These are phyloP conservation scores for Boletus sp. DNA, from an alignment of 768 basidiomycete species.

Conservation along the genomic window DNA sequence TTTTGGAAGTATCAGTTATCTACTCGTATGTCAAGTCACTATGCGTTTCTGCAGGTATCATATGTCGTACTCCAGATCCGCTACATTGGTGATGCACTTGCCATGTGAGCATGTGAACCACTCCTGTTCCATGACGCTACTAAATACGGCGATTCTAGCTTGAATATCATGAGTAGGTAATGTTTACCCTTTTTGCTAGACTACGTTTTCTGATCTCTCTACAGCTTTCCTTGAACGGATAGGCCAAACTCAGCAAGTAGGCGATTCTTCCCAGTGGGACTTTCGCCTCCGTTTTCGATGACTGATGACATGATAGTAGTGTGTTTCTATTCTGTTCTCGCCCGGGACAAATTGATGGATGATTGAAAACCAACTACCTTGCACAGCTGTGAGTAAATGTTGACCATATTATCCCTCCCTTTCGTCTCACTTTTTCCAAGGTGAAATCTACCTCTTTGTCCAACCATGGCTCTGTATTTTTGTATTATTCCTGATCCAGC, in stretches of 20 bases:
- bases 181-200: background rate
- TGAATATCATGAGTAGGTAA: slow-evolving; percentile 10
- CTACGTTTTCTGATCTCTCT: background rate
- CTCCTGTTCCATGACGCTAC: background rate
- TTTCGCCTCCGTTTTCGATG: background rate
- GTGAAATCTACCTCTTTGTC: slow-evolving; percentile 4
- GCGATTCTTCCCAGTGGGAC: background rate
- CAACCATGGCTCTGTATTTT: slow-evolving; percentile 1
- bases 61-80: slow-evolving; percentile 11
- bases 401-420: background rate
- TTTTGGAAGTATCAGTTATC: slow-evolving; percentile 17
- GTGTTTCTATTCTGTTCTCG: background rate
- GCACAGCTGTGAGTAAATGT: slow-evolving; percentile 5
- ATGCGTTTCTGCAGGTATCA: background rate
- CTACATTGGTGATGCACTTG: slow-evolving; percentile 18
- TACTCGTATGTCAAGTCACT: slow-evolving; percentile 10
- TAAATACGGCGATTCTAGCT: background rate
- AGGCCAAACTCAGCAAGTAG: slow-evolving; percentile 3
- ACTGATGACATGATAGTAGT: slow-evolving; percentile 15
- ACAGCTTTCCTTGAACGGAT: slow-evolving; percentile 12
- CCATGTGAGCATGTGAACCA: slow-evolving; percentile 9
- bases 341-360: background rate
- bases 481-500: slow-evolving; percentile 1
- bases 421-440: slow-evolving; percentile 1
- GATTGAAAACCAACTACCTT: background rate